Evolutionary conservation across 2,329 filamentous ascomycete species (phyloP).

Genomic region (Ophiostoma novo-ulmi): DNA sequence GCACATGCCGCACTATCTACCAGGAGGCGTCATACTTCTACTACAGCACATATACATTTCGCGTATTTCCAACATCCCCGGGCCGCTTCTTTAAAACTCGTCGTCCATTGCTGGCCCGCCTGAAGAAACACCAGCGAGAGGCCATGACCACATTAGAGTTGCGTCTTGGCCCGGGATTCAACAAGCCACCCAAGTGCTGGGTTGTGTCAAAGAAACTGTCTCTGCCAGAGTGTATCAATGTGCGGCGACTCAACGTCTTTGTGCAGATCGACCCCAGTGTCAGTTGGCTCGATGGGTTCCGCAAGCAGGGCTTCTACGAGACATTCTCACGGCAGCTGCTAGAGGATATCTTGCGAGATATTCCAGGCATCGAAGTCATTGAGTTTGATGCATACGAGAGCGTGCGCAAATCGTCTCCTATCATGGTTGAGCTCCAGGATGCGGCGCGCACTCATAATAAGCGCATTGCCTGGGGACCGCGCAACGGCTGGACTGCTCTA

Average conservation of each 20-base stretch:
- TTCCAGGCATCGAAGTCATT: constrained; percentile 53
- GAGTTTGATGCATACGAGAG: constrained; percentile 66
- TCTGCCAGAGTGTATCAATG: constrained; percentile 55
- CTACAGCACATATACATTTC: constrained; percentile 58
- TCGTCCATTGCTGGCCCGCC: constrained; percentile 62
- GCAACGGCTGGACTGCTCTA: constrained; percentile 54
- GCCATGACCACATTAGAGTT: constrained; percentile 62
- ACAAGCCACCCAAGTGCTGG: constrained; percentile 64
- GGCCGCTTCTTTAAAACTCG: constrained; percentile 68
- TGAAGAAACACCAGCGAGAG: constrained; percentile 56
- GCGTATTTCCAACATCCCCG: constrained; percentile 61
- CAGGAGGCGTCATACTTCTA: constrained; percentile 60
- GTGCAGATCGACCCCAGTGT: constrained; percentile 69
- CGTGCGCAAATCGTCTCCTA: constrained; percentile 59
- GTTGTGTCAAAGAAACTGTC: constrained; percentile 61
- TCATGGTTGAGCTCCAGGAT: constrained; percentile 58
- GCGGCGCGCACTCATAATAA: constrained; percentile 46
- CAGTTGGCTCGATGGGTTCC: constrained; percentile 61
- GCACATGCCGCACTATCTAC: constrained; percentile 57
- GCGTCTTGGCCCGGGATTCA: constrained; percentile 68
- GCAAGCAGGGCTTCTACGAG: constrained; percentile 65
- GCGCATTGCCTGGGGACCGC: constrained; percentile 61
- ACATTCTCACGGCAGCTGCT: constrained; percentile 57
- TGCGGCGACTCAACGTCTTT: constrained; percentile 59
- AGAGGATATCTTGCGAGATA: constrained; percentile 48